Evolutionary conservation across 2,329 filamentous ascomycete species (phyloP).

Genomic region (Karstenula rhodostoma): DNA sequence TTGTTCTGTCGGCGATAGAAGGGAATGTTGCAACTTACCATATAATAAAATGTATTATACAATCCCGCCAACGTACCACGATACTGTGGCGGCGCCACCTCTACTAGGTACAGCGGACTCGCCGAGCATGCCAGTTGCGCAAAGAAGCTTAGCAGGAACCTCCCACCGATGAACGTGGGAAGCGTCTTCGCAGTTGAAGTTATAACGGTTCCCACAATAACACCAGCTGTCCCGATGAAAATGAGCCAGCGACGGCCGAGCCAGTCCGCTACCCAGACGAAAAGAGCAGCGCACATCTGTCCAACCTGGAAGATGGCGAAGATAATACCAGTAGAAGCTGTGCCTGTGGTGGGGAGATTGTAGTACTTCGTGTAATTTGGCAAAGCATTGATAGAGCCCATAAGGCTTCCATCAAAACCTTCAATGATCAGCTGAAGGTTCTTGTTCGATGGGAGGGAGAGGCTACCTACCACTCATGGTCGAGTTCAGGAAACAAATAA

Average conservation of each 20-base stretch:
- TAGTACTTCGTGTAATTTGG: conserved; percentile 55
- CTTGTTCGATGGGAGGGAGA: background rate
- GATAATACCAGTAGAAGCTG: conserved; percentile 54
- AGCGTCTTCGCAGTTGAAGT: conserved; percentile 32
- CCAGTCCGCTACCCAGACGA: conserved; percentile 57
- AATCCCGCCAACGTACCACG: conserved; percentile 38
- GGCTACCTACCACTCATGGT: conserved; percentile 51
- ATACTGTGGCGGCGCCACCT: conserved; percentile 38
- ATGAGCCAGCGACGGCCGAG: conserved; percentile 55
- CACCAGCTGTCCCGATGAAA: conserved; percentile 49
- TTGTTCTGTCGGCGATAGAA: background rate
- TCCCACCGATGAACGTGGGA: conserved; percentile 34
- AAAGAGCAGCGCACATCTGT: conserved; percentile 55
- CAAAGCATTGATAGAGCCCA: conserved; percentile 57
- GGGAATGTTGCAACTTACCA: conserved; percentile 20
- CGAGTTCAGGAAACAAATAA: conserved; percentile 43
- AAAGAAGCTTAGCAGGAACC: conserved; percentile 36
- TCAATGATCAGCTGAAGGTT: background rate
- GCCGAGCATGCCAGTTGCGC: conserved; percentile 45
- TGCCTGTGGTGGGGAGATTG: conserved; percentile 44
- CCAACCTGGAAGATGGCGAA: conserved; percentile 55
- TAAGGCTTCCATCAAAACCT: conserved; percentile 55
- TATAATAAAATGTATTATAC: conserved; percentile 44
- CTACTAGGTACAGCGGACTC: conserved; percentile 33
- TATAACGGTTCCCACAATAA: conserved; percentile 32